phyloP scores from a whole-genome alignment of 1,139 yeast species.

The Meyerozyma elateridarum region DNA sequence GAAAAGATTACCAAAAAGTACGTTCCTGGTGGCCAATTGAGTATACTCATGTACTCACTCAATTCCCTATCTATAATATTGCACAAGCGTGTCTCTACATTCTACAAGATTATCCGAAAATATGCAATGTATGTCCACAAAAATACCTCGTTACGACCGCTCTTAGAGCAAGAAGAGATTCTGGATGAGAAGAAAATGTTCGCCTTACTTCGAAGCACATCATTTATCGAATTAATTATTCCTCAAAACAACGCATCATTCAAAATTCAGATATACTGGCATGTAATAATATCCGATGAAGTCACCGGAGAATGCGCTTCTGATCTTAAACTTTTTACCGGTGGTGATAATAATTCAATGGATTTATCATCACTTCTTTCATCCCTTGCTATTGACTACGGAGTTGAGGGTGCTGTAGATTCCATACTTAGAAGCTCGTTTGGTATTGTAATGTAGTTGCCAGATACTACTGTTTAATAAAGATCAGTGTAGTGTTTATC shows the following conservation, averaged over 20 bases:
- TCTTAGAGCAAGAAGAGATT: conserved; percentile 5
- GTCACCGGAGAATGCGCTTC: conserved; percentile 27
- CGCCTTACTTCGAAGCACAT: conserved; percentile 10
- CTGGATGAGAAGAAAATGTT: conserved; percentile 7
- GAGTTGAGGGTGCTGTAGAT: conserved; percentile 22
- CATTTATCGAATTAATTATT: conserved; percentile 15
- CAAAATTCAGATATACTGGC: conserved; percentile 22
- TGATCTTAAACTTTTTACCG: conserved; percentile 11
- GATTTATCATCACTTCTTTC: conserved; percentile 15
- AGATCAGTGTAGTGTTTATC: conserved; percentile 4
- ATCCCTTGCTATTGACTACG: conserved; percentile 21
- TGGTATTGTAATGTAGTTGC: conserved; percentile 8
- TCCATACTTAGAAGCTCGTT: conserved; percentile 22
- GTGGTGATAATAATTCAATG: conserved; percentile 8
- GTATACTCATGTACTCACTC: conserved; percentile 27
- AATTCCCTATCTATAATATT: conserved; percentile 27
- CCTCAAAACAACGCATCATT: conserved; percentile 3
- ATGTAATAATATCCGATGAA: conserved; percentile 19
- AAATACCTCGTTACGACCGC: conserved; percentile 4
- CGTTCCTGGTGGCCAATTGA: conserved; percentile 24
- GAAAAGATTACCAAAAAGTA: conserved; percentile 19
- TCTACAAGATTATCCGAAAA: conserved; percentile 18
- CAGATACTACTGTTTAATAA: neutral
- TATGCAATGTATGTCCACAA: conserved; percentile 10
- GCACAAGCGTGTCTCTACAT: conserved; percentile 17